Conservation (phyloP, 2,329 filamentous ascomycete genomes). For the Venturia oleaginea region DNA sequence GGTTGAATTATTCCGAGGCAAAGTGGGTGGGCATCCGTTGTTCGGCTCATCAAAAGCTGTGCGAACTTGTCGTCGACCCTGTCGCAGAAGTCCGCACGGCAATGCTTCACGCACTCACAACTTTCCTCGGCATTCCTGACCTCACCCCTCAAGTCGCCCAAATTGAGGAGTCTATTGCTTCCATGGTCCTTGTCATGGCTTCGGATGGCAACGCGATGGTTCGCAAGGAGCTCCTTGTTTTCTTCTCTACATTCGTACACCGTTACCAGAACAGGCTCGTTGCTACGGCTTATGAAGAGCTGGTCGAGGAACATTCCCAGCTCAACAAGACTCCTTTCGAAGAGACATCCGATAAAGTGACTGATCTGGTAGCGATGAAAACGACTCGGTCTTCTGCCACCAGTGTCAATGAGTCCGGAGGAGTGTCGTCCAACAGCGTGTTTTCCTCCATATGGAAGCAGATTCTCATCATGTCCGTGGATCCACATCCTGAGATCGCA, state of each 20-base stretch:
- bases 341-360: background rate
- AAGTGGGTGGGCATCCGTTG: slow-evolving; percentile 94
- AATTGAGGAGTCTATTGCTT: slow-evolving; percentile 84
- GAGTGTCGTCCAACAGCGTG: slow-evolving; percentile 67
- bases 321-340: slow-evolving; percentile 7
- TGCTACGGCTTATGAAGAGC: slow-evolving; percentile 83
- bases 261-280: slow-evolving; percentile 89
- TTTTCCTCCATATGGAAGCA: slow-evolving; percentile 95
- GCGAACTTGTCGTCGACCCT: slow-evolving; percentile 70
- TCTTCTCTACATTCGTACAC: slow-evolving; percentile 83
- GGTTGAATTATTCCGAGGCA: slow-evolving; percentile 81
- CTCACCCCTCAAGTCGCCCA: slow-evolving; percentile 83
- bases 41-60: slow-evolving; percentile 72
- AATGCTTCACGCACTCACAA: slow-evolving; percentile 87
- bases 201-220: slow-evolving; percentile 93
- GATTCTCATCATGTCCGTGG: slow-evolving; percentile 78
- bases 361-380: slow-evolving; percentile 11
- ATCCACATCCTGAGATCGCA: slow-evolving; percentile 89
- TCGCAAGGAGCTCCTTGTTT: slow-evolving; percentile 83
- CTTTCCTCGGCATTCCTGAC: slow-evolving; percentile 88
- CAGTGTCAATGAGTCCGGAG: slow-evolving; percentile 22
- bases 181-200: slow-evolving; percentile 81
- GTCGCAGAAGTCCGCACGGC: slow-evolving; percentile 89
- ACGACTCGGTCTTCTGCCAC: background rate
- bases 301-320: slow-evolving; percentile 61